phyloP scores from a whole-genome alignment of 768 basidiomycete species.

The Albatrellus ellisii region DNA sequence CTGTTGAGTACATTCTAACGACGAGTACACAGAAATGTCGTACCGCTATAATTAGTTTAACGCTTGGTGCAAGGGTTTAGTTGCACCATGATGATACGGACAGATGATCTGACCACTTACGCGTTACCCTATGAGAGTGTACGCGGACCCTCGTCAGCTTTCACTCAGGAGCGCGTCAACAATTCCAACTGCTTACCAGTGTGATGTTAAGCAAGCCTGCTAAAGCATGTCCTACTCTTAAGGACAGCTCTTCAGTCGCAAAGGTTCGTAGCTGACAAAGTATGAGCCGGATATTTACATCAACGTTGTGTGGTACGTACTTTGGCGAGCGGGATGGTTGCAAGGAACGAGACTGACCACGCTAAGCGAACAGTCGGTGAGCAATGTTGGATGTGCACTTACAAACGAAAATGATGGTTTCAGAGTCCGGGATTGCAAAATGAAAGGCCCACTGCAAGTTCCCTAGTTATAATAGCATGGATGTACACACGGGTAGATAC shows the following conservation, averaged over 20 bases:
- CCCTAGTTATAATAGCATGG: conserved; percentile 1
- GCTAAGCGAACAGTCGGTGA: neutral
- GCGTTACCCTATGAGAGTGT: conserved; percentile 16
- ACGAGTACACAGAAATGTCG: conserved; percentile 10
- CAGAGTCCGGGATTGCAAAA: conserved; percentile 34
- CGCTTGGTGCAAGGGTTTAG: conserved; percentile 16
- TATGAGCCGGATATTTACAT: neutral
- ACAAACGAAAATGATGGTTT: conserved; percentile 69
- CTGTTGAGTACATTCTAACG: conserved; percentile 6
- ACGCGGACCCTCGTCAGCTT: neutral
- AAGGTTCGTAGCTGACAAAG: conserved; percentile 53
- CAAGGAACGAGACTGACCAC: conserved; percentile 54
- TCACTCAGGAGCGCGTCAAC: conserved; percentile 3
- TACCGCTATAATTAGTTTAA: conserved; percentile 30
- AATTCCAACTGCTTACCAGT: conserved; percentile 34
- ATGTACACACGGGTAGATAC: neutral
- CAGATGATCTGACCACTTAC: conserved; percentile 11
- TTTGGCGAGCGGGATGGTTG: conserved; percentile 79
- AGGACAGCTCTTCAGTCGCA: conserved; percentile 77
- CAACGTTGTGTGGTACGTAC: conserved; percentile 20
- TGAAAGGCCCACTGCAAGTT: conserved; percentile 59
- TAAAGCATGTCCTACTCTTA: conserved; percentile 72
- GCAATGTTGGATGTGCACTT: too few species aligned
- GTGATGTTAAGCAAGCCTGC: conserved; percentile 82
- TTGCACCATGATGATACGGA: neutral